Base-by-base conservation (phyloP, 2,329 filamentous ascomycete genomes). In the Truncatella angustata region DNA sequence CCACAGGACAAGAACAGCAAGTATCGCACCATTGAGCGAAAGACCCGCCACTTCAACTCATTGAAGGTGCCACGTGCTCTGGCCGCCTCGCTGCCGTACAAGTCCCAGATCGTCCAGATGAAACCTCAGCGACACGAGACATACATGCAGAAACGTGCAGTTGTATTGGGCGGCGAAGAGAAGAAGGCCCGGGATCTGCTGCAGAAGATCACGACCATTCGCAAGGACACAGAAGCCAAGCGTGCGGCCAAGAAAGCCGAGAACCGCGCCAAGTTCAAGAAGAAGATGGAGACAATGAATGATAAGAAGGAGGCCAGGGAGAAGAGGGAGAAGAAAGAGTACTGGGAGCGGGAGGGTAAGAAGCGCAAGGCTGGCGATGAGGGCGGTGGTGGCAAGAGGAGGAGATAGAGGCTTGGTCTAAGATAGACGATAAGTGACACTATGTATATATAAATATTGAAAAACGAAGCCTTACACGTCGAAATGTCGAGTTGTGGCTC, bases 81-180 rank as follows among this genome's bases (percentile, higher is more conserved):
- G 26, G 91, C 91, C 47, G 87, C 91, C 12, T 84, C 90, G 5
- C 82, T 99, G 9, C 94, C 94, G 4, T 99, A 89, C 83, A 93
- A 92, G 68, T 92, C 88, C 11, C 94, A 99, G 70, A 92, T 96
- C 64, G 82, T 87, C 20, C 77, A 85, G 67, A 93, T 88, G 75
- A 88, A 87, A 72, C 85, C 88, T 55, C 90, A 92, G 74, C 85
- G 83, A 69, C 86, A 85, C 63, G 73, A 86, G 65, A 96, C 92
- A 20, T 99, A 99, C 70, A 79, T 96, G 79, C 91, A 96, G 76
- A 97, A 97, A 76, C 88, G 94, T 9, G 94, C 93, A 12, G 91
- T 97, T n/a, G 84, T 96, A 21, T 73, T 90, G 14, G 80, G 87
- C 11, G 86, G 86, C 23, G 93, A 97, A 70, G 94, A 99, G 80